Conservation (phyloP, 108 stramenopile species). For the Cyclotella kingstonii region DNA sequence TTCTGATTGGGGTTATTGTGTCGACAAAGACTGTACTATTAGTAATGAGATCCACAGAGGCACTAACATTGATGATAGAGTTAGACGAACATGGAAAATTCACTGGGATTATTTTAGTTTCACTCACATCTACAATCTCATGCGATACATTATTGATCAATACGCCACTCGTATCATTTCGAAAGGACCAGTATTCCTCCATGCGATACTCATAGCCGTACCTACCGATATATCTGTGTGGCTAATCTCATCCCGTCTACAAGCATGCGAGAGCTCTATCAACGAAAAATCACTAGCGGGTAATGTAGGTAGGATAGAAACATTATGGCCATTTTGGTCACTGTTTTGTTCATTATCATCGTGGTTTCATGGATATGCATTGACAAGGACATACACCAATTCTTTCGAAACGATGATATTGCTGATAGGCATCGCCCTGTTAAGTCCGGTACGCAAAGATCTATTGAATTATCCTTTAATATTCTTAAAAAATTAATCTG, state of each 20-base stretch:
- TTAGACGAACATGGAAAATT: background rate
- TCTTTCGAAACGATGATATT: conserved; percentile 66
- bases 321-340: conserved; percentile 42
- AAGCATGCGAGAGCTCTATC: too few species aligned
- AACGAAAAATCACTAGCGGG: conserved; percentile 13
- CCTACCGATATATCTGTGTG: conserved; percentile 72
- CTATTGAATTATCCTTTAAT: too few species aligned
- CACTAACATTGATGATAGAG: background rate
- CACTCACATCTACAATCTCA: background rate
- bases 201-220: conserved; percentile 71
- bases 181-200: conserved; percentile 69
- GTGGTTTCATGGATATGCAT: conserved; percentile 83
- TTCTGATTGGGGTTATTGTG: too few species aligned
- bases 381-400: conserved; percentile 82
- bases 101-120: background rate
- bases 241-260: conserved; percentile 53
- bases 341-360: conserved; percentile 42
- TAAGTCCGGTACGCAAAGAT: conserved; percentile 52
- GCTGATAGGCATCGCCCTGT: conserved; percentile 49
- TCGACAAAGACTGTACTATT: background rate
- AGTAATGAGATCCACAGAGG: background rate
- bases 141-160: conserved; percentile 25
- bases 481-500: too few species aligned
- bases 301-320: background rate
- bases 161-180: conserved; percentile 61